Evolutionary conservation across 331 rosid species (phyloP), one percentile per base, ranked within the genome.

Genomic region (Stylosanthes scabra): DNA sequence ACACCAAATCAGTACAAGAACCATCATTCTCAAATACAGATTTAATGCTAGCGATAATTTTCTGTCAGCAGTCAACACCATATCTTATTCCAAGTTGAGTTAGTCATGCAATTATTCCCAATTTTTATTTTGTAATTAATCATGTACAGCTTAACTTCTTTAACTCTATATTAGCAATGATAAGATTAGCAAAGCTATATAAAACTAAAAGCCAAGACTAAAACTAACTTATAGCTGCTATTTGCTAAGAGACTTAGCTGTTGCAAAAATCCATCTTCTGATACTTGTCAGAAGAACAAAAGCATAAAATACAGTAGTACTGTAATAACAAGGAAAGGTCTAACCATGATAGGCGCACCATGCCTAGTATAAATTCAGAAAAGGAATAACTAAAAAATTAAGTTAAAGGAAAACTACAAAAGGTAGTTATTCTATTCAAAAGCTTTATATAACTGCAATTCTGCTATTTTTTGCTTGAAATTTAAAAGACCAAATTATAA

Each of bases 11-110:
- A 15, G 55, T 31, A 47, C 15, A 11, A 58, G 29, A 70, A 55
- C 40, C 74, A 49, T 71, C 66, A 71, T 55, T 55, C 13, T 45
- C 64, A 40, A 65, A 41, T 3, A 28, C 46, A 25, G 50, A 15
- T 58, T n/a, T n/a, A n/a, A n/a, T 58, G 51, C 60, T 20, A 11
- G 67, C 72, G 55, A 54, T 27, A 78, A 44, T 54, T 77, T 66
- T 15, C 42, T 39, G 8, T 39, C 42, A 62, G 31, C 42, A 3
- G 52, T 50, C 61, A 41, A 56, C 55, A 61, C 60, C 14, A 49
- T 58, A 59, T 7, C 59, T 71, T 71, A 52, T 58, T 66, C 66
- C 51, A 41, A 66, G 41, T 16, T 37, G 47, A 58, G 39, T 45
- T 34, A 68, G 49, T 59, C 56, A 9, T 12, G 59, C 15, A 59